Evolutionary conservation across 2,329 filamentous ascomycete species (phyloP).

Genomic region (Claviceps paspali): DNA sequence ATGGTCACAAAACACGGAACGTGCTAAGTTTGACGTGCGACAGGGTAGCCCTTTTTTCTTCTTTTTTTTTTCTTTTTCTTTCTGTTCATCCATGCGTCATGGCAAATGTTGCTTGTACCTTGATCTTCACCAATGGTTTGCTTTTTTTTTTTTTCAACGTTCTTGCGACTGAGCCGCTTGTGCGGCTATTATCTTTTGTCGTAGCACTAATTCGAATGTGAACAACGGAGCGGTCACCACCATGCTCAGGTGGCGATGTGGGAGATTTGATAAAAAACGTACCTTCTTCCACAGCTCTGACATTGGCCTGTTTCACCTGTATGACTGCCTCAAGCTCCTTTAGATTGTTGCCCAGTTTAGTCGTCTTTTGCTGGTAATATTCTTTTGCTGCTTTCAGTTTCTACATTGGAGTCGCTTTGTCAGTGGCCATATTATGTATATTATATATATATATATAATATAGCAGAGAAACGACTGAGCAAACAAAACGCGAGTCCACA

Average conservation of each 20-base stretch:
- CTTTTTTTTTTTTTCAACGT: too few relatives aligned
- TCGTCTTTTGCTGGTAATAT: conserved; percentile 42
- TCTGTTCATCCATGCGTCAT: not conserved
- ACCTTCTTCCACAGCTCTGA: conserved; percentile 83
- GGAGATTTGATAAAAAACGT: conserved; percentile 9
- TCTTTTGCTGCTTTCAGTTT: conserved; percentile 35
- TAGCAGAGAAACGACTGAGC: too few relatives aligned
- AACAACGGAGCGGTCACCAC: not conserved
- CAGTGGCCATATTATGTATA: conserved; percentile 5
- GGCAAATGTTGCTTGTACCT: not conserved
- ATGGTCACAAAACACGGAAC: not conserved
- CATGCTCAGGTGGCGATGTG: not conserved
- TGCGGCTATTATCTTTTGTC: conserved; percentile 15
- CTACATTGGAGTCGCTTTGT: conserved; percentile 16
- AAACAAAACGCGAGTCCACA: too few relatives aligned
- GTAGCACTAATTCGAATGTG: conserved; percentile 16
- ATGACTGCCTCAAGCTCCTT: conserved; percentile 43
- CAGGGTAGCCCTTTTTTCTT: not conserved
- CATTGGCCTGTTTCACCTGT: conserved; percentile 63
- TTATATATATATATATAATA: too few relatives aligned
- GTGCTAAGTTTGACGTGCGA: not conserved
- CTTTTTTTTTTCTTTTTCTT: not conserved
- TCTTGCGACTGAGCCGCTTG: conserved; percentile 2
- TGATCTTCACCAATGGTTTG: not conserved
- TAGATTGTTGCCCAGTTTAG: conserved; percentile 35